phyloP scores from a whole-genome alignment of 2,329 filamentous ascomycete genomes.

The Xylariaceae sp. region DNA sequence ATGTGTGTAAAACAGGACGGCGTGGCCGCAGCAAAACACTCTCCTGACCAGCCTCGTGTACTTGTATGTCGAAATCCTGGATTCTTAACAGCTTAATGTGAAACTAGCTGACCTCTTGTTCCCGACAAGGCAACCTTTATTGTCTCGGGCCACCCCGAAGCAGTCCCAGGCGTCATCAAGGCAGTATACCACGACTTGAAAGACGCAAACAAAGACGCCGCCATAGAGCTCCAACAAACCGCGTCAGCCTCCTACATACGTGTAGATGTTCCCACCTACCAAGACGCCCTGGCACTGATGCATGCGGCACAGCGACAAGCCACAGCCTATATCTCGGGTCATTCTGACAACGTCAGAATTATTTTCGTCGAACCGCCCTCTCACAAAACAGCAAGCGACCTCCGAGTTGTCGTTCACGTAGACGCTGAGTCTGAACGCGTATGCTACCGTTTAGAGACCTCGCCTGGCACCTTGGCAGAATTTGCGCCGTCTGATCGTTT shows the following conservation, averaged over 20 bases:
- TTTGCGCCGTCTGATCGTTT: neutral
- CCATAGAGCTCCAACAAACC: constrained; percentile 20
- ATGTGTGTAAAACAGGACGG: neutral
- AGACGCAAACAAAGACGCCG: constrained; percentile 46
- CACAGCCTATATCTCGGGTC: constrained; percentile 18
- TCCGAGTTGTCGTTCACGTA: constrained; percentile 24
- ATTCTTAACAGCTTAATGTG: neutral
- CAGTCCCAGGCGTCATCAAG: constrained; percentile 3
- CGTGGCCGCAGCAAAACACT: neutral
- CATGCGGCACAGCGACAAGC: constrained; percentile 24
- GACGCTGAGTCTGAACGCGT: constrained; percentile 5
- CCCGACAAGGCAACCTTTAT: constrained; percentile 18
- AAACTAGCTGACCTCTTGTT: constrained; percentile 2
- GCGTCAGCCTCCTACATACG: constrained; percentile 22
- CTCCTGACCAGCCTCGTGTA: neutral
- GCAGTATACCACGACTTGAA: constrained; percentile 44
- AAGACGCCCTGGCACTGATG: constrained; percentile 24
- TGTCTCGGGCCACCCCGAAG: constrained; percentile 4
- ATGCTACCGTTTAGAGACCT: constrained; percentile 21
- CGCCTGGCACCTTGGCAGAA: neutral
- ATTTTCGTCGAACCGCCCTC: constrained; percentile 35
- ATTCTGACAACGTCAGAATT: neutral
- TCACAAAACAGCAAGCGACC: neutral
- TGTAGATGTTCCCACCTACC: constrained; percentile 23
- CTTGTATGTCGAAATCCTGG: constrained; percentile 15